A percentile compares a stretch with the other conserved stretches of the same genome.
phyloP scores from a whole-genome alignment of 495 filamentous ascomycete species.

The Bryoglossum gracile region DNA sequence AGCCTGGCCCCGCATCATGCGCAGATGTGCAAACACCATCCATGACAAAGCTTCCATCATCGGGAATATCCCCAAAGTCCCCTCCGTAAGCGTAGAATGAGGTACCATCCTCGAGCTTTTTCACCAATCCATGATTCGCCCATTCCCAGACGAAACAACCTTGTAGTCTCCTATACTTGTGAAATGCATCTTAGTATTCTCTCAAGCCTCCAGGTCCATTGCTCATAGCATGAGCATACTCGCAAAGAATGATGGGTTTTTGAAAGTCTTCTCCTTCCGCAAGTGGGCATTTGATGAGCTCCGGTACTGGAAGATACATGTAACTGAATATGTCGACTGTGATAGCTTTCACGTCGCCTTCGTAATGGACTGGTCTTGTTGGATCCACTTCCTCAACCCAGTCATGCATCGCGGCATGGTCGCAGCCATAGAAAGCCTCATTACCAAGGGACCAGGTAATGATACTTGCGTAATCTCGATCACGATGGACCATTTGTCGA shows the following conservation, averaged over 20 bases:
- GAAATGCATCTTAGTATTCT: conserved; percentile 58
- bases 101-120: conserved; percentile 40
- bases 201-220: conserved; percentile 61
- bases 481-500: conserved; percentile 53
- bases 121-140: conserved; percentile 61
- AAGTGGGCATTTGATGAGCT: conserved; percentile 39
- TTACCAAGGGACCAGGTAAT: conserved; percentile 69
- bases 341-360: conserved; percentile 50
- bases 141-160: conserved; percentile 71
- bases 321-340: conserved; percentile 58
- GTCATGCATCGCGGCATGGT: conserved; percentile 56
- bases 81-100: conserved; percentile 60
- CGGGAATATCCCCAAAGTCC: conserved; percentile 59
- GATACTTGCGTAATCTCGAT: conserved; percentile 58
- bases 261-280: conserved; percentile 36
- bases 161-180: conserved; percentile 48
- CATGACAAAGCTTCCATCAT: conserved; percentile 59
- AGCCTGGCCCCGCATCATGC: conserved; percentile 51
- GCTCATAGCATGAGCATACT: conserved; percentile 67
- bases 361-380: conserved; percentile 57
- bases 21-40: conserved; percentile 54
- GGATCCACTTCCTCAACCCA: conserved; percentile 50
- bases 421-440: conserved; percentile 60
- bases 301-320: conserved; percentile 55
- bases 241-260: conserved; percentile 57